These are phyloP conservation scores for Cercospora sp. DNA, from an alignment of 2,329 filamentous ascomycete species.

Conservation along the genomic window DNA sequence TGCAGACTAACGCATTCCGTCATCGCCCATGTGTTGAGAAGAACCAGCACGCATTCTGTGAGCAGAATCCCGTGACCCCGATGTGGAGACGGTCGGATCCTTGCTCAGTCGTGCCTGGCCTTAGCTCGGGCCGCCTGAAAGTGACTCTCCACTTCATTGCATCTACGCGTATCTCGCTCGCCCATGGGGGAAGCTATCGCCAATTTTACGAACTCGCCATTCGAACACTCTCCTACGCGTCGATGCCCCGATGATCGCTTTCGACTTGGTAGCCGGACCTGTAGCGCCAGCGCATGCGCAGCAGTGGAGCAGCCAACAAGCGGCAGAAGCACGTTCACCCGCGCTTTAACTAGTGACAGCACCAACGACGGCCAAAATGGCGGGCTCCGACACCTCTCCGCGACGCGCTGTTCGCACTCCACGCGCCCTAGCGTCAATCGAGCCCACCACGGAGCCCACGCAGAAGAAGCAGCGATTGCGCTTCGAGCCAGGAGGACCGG, in stretches of 20 bases:
- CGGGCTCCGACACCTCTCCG: constrained; percentile 29
- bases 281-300: constrained; percentile 5
- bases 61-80: not conserved
- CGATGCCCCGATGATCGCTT: not conserved
- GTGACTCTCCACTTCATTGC: constrained; percentile 6
- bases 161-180: constrained; percentile 5
- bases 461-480: constrained; percentile 50
- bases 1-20: not conserved
- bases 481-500: constrained; percentile 84
- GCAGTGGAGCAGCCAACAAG: constrained; percentile 3
- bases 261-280: not conserved
- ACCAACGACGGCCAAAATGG: constrained; percentile 29
- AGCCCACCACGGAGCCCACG: constrained; percentile 43
- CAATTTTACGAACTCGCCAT: not conserved
- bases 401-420: constrained; percentile 36
- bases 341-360: constrained; percentile 10
- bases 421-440: constrained; percentile 33
- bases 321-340: constrained; percentile 5
- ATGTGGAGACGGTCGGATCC: not conserved
- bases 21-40: constrained; percentile 1
- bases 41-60: not conserved
- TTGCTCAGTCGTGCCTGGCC: not conserved
- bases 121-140: not conserved
- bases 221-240: not conserved
- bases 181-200: not conserved